phyloP scores from a whole-genome alignment of 805 yeast species.

The Cyberlindnera saturnus region DNA sequence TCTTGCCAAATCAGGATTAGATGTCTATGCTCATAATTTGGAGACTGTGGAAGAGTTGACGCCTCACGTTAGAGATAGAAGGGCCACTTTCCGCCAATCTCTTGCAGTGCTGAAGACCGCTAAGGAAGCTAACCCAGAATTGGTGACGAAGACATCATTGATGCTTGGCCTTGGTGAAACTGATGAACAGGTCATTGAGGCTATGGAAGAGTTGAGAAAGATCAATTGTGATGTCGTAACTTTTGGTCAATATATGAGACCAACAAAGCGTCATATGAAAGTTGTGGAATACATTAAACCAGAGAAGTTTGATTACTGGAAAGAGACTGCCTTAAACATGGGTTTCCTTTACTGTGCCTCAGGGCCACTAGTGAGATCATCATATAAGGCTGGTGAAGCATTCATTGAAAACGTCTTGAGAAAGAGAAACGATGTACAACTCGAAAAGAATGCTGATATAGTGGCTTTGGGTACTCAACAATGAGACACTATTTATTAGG shows the following conservation, averaged over 20 bases:
- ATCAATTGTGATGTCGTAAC: slow-evolving; percentile 90
- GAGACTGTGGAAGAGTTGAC: slow-evolving; percentile 96
- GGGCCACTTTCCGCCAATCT: slow-evolving; percentile 93
- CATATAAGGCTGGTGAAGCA: slow-evolving; percentile 97
- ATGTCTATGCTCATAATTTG: slow-evolving; percentile 94
- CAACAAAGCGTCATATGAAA: slow-evolving; percentile 97
- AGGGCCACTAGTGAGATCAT: slow-evolving; percentile 94
- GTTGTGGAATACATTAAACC: slow-evolving; percentile 94
- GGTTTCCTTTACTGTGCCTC: slow-evolving; percentile 96
- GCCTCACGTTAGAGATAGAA: slow-evolving; percentile 90
- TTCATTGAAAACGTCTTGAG: slow-evolving; percentile 90
- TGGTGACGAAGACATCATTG: slow-evolving; percentile 87
- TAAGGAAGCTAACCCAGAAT: slow-evolving; percentile 62
- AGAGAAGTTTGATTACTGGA: slow-evolving; percentile 93
- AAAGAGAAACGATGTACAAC: slow-evolving; percentile 40
- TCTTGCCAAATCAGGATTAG: slow-evolving; percentile 82
- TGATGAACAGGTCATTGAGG: slow-evolving; percentile 78
- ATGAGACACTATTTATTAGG: neutral
- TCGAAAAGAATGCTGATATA: neutral
- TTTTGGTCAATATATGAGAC: slow-evolving; percentile 98
- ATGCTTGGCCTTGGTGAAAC: slow-evolving; percentile 98
- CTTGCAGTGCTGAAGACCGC: slow-evolving; percentile 74
- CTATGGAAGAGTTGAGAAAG: slow-evolving; percentile 69
- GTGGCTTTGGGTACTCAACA: no score
- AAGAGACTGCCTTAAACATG: slow-evolving; percentile 72